A percentile compares a stretch with the other conserved stretches of the same genome.
These are phyloP conservation scores for Schizopora paradoxa DNA, from an alignment of 1,284 basidiomycete species.

Conservation along the genomic window DNA sequence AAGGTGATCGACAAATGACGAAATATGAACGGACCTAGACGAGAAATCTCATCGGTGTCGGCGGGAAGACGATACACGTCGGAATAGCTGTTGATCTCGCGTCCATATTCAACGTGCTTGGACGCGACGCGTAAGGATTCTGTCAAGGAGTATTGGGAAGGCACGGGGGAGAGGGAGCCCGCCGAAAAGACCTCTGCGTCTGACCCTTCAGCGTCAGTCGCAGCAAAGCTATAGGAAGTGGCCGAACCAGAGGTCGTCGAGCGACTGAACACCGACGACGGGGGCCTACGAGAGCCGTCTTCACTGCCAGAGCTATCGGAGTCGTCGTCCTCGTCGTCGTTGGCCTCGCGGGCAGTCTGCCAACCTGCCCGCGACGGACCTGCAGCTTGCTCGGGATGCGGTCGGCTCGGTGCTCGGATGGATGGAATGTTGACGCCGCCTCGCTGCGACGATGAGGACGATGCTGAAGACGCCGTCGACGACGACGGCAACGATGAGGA, in stretches of 20 bases:
- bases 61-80: conserved; percentile 72
- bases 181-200: conserved; percentile 21
- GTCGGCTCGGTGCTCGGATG: no score
- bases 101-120: conserved; percentile 61
- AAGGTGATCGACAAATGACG: conserved; percentile 3
- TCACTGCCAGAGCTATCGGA: conserved; percentile 18
- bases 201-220: neutral
- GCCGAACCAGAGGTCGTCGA: conserved; percentile 45
- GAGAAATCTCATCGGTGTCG: conserved; percentile 66
- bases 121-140: conserved; percentile 53
- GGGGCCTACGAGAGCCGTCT: conserved; percentile 26
- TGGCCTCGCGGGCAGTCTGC: no score
- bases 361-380: no score
- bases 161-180: conserved; percentile 58
- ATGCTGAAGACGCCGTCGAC: no score
- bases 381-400: no score
- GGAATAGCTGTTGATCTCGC: conserved; percentile 69
- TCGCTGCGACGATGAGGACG: no score
- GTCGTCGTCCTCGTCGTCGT: no score
- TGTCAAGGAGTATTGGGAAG: conserved; percentile 64
- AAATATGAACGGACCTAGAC: conserved; percentile 45
- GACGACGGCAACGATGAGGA: no score
- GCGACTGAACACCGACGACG: conserved; percentile 35
- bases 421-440: no score
- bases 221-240: conserved; percentile 29